A percentile compares a stretch with the other conserved stretches of the same genome.
phyloP scores from a whole-genome alignment of 2,329 filamentous ascomycete genomes.

The Cercospora janseana region DNA sequence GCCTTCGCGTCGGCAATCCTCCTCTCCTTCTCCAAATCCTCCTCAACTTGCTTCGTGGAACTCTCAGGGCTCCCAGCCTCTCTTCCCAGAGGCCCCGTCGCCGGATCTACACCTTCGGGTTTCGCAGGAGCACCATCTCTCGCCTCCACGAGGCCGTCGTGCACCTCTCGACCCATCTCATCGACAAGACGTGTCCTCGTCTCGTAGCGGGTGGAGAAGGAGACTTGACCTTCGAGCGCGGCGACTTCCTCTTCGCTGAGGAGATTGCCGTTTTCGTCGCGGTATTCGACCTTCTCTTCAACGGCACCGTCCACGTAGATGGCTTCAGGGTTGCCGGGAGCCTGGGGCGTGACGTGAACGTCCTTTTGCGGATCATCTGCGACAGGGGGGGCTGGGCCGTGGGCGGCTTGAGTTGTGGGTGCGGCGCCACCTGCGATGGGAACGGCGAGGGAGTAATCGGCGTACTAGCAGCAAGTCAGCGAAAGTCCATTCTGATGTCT shows the following conservation, averaged over 20 bases:
- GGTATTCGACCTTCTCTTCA: constrained; percentile 88
- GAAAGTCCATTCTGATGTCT: not conserved
- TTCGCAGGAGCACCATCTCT: constrained; percentile 44
- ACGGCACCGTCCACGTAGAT: constrained; percentile 28
- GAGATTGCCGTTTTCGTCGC: constrained; percentile 89
- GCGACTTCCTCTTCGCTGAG: constrained; percentile 81
- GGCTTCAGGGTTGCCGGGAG: constrained; percentile 33
- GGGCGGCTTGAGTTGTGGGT: constrained; percentile 32
- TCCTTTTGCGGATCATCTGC: constrained; percentile 40
- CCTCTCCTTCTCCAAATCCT: constrained; percentile 48
- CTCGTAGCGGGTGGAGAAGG: constrained; percentile 93
- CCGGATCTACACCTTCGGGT: constrained; percentile 49
- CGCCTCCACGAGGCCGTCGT: constrained; percentile 44
- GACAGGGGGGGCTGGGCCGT: constrained; percentile 37
- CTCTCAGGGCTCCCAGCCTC: constrained; percentile 39
- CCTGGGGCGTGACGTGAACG: constrained; percentile 38
- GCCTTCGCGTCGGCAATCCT: constrained; percentile 38
- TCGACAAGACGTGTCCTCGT: constrained; percentile 86
- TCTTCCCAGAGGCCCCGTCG: constrained; percentile 46
- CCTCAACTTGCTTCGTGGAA: constrained; percentile 40
- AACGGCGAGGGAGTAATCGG: constrained; percentile 35
- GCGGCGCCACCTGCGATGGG: constrained; percentile 27
- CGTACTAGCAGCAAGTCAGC: constrained; percentile 31
- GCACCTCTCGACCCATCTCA: constrained; percentile 73
- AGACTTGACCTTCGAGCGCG: constrained; percentile 83